A percentile compares a stretch with the other conserved stretches of the same genome.
Conservation (phyloP, 495 filamentous ascomycete genomes). For the Penicillium goetzii region DNA sequence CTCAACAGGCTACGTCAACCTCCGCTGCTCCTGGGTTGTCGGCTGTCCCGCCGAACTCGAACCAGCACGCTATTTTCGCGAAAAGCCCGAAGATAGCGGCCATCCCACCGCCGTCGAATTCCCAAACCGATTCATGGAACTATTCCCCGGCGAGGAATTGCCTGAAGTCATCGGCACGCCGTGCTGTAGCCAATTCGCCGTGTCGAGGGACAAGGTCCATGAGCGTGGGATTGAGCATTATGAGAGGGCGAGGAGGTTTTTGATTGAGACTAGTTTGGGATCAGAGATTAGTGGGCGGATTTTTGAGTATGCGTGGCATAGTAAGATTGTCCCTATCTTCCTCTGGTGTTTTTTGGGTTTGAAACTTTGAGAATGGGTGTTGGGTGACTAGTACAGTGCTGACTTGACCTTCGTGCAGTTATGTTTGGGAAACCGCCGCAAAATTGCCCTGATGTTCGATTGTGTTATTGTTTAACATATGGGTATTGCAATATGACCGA, state of each 20-base stretch:
- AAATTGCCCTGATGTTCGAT: constrained; percentile 38
- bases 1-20: constrained; percentile 51
- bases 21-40: constrained; percentile 49
- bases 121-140: constrained; percentile 37
- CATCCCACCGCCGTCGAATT: constrained; percentile 29
- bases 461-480: constrained; percentile 51
- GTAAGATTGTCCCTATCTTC: constrained; percentile 27
- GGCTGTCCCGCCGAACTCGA: constrained; percentile 46
- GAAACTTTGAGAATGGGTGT: too few species aligned
- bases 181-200: constrained; percentile 75
- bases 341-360: background rate
- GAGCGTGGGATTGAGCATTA: constrained; percentile 54
- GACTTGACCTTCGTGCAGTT: constrained; percentile 14
- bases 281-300: constrained; percentile 61
- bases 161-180: constrained; percentile 40
- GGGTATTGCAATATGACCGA: constrained; percentile 36
- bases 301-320: constrained; percentile 75
- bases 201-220: constrained; percentile 53
- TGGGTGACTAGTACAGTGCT: constrained; percentile 1
- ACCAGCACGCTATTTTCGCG: constrained; percentile 32
- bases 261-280: constrained; percentile 59
- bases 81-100: constrained; percentile 20
- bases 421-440: constrained; percentile 33
- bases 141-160: constrained; percentile 43
- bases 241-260: constrained; percentile 57